phyloP scores from a whole-genome alignment of 1,284 basidiomycete species.

The Cutaneotrichosporon arboriforme region DNA sequence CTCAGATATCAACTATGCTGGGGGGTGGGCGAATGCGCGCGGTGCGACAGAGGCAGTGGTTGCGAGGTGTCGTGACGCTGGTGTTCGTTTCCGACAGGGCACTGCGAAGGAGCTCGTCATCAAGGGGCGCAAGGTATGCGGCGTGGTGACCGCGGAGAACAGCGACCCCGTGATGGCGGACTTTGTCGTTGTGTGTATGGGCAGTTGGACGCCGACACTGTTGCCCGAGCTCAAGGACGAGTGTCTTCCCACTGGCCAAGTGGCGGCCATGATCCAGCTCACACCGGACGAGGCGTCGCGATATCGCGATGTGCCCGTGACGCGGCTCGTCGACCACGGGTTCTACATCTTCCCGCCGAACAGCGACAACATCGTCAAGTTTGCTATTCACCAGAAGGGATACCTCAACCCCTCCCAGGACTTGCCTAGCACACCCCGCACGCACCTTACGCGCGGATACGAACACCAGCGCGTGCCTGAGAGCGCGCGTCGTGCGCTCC shows the following conservation, averaged over 20 bases:
- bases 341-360: constrained; percentile 64
- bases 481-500: constrained; percentile 6
- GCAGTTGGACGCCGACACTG: constrained; percentile 34
- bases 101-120: constrained; percentile 8
- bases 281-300: constrained; percentile 56
- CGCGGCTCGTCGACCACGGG: constrained; percentile 63
- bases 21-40: constrained; percentile 73
- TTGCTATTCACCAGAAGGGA: constrained; percentile 41
- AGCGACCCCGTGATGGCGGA: constrained; percentile 49
- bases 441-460: constrained; percentile 3
- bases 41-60: constrained; percentile 54
- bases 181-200: constrained; percentile 32
- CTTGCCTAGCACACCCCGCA: constrained; percentile 8
- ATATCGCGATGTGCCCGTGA: constrained; percentile 61
- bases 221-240: constrained; percentile 14
- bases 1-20: constrained; percentile 60
- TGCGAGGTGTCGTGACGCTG: constrained; percentile 7
- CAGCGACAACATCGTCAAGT: constrained; percentile 34
- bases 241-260: constrained; percentile 53
- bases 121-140: constrained; percentile 48
- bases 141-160: constrained; percentile 53
- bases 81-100: constrained; percentile 13
- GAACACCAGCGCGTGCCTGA: constrained; percentile 8
- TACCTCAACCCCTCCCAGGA: constrained; percentile 24
- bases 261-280: constrained; percentile 64